Conservation (phyloP, 1,284 basidiomycete species). For the Peniophora sp. region DNA sequence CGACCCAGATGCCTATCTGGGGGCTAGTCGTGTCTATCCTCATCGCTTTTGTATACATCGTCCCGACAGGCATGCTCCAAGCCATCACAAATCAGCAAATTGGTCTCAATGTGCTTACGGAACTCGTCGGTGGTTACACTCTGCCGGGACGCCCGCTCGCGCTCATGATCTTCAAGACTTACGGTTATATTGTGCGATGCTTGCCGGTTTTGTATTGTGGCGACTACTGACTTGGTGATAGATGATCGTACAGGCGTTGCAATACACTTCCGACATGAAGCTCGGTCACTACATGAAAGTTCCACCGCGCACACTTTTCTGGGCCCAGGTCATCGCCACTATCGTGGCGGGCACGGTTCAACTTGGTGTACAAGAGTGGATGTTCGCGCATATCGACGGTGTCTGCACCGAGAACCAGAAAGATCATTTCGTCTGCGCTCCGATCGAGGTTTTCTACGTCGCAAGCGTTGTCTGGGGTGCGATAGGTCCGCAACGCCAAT, state of each 20-base stretch:
- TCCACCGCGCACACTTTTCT: conserved; percentile 49
- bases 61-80: conserved; percentile 45
- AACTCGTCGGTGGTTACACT: conserved; percentile 40
- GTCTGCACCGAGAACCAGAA: conserved; percentile 39
- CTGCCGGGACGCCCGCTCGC: conserved; percentile 38
- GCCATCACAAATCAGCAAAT: conserved; percentile 46
- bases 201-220: background rate
- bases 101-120: conserved; percentile 40
- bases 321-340: conserved; percentile 44
- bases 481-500: conserved; percentile 14
- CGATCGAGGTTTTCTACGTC: conserved; percentile 25
- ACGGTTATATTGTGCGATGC: conserved; percentile 28
- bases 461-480: conserved; percentile 16
- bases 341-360: conserved; percentile 57
- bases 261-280: conserved; percentile 62
- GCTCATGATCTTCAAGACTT: conserved; percentile 43
- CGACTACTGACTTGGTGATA: conserved; percentile 8
- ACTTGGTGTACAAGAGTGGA: conserved; percentile 61
- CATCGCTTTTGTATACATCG: conserved; percentile 34
- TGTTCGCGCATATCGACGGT: conserved; percentile 51
- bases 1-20: conserved; percentile 60
- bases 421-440: conserved; percentile 38
- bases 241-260: conserved; percentile 14
- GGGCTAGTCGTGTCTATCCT: conserved; percentile 34
- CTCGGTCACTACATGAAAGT: conserved; percentile 72